Evolutionary conservation across 202 grass and related monocot genomes (phyloP), one percentile per base, ranked within the genome.

Genomic region (Bolboschoenoplectus hybrid): DNA sequence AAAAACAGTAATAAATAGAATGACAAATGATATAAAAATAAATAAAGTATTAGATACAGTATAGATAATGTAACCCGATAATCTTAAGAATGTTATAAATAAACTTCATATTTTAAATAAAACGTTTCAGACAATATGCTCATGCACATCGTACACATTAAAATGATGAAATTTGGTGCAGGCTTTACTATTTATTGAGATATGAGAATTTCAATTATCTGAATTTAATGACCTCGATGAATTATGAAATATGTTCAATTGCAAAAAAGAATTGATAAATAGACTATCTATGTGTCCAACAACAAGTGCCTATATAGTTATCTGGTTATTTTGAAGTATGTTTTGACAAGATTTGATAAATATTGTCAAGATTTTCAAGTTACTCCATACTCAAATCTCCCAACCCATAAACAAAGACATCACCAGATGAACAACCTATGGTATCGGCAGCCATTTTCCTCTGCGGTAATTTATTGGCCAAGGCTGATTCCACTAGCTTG

Each of bases 341-440:
- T 9, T n/a, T 57, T 79, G 49, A 39, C 49, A 39, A 79, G 5
- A 57, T 17, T 58, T 49, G 8, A 47, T 8, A 49, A 73, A 47
- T 32, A 19, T 47, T 73, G 9, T 56, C 32, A n/a, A 40, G 0
- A 3, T 38, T 78, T 1, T 35, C 45, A 51, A 50, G 46, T 75
- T 19, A 74, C 2, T 51, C 4, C 47, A 75, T 35, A 34, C 4
- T 35, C 46, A 50, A 52, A 20, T 16, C 11, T 73, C 49, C 2
- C 4, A 53, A 79, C 14, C 13, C 26, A 32, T 17, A 77, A 70
- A 82, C 50, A 46, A 73, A 47, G 11, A 82, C 58, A 76, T 36
- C 13, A 13, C 34, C 45, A 83, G 87, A 84, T 38, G 60, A 44
- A 86, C 84, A 89, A 98, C 96, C 96, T 89, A 82, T 94, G 58